Conservation (phyloP, 83 land plant species). For the Thuja plicata region DNA sequence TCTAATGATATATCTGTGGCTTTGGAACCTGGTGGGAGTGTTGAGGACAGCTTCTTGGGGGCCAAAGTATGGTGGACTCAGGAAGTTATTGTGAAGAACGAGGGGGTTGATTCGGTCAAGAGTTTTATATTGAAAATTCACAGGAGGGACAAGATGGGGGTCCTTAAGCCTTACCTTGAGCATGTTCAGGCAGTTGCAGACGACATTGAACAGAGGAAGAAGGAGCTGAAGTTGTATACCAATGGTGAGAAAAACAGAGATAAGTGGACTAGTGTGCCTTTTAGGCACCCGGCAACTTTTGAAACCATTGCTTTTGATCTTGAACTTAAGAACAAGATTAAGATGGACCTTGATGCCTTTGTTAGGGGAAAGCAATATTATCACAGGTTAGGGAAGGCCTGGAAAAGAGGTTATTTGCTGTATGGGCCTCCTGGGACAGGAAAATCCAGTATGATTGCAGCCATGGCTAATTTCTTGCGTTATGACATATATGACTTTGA, state of each 20-base stretch:
- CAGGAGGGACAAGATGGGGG: constrained; percentile 45
- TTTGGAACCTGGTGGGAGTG: constrained; percentile 32
- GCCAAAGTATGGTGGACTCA: constrained; percentile 54
- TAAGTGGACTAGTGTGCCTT: constrained; percentile 63
- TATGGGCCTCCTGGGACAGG: constrained; percentile 91
- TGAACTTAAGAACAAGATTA: constrained; percentile 50
- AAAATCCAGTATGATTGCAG: constrained; percentile 85
- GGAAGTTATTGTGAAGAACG: not conserved
- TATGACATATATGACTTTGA: constrained; percentile 85
- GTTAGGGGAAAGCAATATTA: constrained; percentile 65
- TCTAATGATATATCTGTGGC: constrained; percentile 39
- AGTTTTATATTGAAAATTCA: constrained; percentile 38
- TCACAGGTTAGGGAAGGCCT: constrained; percentile 68
- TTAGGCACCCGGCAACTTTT: constrained; percentile 71
- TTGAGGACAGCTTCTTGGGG: constrained; percentile 51
- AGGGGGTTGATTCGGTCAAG: not conserved
- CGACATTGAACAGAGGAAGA: constrained; percentile 41
- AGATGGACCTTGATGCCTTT: constrained; percentile 64
- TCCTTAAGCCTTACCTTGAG: constrained; percentile 63
- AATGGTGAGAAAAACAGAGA: constrained; percentile 23
- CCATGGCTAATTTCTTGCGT: constrained; percentile 71
- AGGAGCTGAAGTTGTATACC: constrained; percentile 40
- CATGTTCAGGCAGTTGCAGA: constrained; percentile 58
- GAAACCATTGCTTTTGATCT: constrained; percentile 66
- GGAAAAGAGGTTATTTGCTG: constrained; percentile 87